Conservation (phyloP, 495 filamentous ascomycete genomes). For the Annulohypoxylon stygium region DNA sequence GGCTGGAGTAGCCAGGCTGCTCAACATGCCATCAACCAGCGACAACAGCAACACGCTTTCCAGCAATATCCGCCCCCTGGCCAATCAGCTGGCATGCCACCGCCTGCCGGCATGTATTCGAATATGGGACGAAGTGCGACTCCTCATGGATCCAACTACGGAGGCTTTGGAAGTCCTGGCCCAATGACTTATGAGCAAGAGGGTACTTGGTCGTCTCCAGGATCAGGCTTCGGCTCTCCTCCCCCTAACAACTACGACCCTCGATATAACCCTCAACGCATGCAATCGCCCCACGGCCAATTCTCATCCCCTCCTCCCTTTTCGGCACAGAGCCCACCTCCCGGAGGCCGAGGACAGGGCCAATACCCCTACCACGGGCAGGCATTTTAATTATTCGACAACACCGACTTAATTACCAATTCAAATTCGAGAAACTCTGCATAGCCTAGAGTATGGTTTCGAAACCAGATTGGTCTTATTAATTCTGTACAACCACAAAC, state of each 20-base stretch:
- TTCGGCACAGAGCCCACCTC: constrained; percentile 38
- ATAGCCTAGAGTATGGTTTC: background rate
- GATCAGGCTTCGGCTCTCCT: constrained; percentile 50
- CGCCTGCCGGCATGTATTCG: constrained; percentile 53
- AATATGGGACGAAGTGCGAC: constrained; percentile 45
- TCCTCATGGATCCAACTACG: constrained; percentile 35
- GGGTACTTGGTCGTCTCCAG: constrained; percentile 41
- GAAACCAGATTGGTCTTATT: background rate
- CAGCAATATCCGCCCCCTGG: constrained; percentile 56
- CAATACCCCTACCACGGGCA: constrained; percentile 56
- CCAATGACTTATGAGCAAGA: constrained; percentile 44
- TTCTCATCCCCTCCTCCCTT: constrained; percentile 42
- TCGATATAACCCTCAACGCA: constrained; percentile 42
- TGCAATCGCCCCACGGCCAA: constrained; percentile 47
- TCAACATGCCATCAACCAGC: constrained; percentile 81
- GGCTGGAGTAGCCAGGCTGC: constrained; percentile 79
- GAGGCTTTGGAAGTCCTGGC: constrained; percentile 37
- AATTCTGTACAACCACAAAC: background rate
- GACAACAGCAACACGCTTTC: constrained; percentile 70
- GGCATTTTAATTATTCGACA: constrained; percentile 50
- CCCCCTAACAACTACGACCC: constrained; percentile 47
- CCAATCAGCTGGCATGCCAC: constrained; percentile 40
- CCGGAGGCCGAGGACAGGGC: constrained; percentile 50
- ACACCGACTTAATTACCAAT: background rate
- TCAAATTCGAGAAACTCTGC: background rate